Conservation (phyloP, 2,329 filamentous ascomycete genomes). For the Scolecobasidium constrictum region DNA sequence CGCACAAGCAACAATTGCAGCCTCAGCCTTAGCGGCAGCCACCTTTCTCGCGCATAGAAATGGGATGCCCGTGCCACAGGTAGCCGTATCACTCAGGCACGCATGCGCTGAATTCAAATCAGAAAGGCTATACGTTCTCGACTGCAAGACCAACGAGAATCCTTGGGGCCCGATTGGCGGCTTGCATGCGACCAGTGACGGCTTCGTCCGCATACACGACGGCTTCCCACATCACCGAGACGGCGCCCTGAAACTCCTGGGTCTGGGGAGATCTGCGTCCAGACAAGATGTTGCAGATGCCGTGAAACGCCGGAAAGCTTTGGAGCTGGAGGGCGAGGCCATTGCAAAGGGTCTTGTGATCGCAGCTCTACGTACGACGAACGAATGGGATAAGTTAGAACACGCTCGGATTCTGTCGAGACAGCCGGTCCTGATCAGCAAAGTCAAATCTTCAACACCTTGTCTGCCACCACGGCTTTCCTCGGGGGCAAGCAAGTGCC, state of each 20-base stretch:
- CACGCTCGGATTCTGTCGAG: slow-evolving; percentile 34
- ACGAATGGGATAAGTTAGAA: slow-evolving; percentile 40
- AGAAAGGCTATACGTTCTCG: slow-evolving; percentile 37
- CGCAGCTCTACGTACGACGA: slow-evolving; percentile 38
- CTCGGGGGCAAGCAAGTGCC: slow-evolving; percentile 29
- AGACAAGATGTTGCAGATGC: slow-evolving; percentile 29
- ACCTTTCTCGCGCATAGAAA: slow-evolving; percentile 30
- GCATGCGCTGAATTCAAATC: slow-evolving; percentile 44
- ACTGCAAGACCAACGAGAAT: slow-evolving; percentile 23
- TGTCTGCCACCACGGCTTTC: slow-evolving; percentile 14
- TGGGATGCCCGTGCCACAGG: slow-evolving; percentile 19
- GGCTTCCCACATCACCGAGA: slow-evolving; percentile 39
- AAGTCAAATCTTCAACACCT: slow-evolving; percentile 23
- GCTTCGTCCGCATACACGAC: slow-evolving; percentile 44
- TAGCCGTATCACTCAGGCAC: slow-evolving; percentile 35
- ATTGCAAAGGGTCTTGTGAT: slow-evolving; percentile 32
- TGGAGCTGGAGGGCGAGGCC: slow-evolving; percentile 39
- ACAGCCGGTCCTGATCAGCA: slow-evolving; percentile 38
- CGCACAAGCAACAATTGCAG: slow-evolving; percentile 40
- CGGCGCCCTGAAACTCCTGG: slow-evolving; percentile 34
- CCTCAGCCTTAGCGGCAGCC: slow-evolving; percentile 40
- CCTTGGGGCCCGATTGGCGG: slow-evolving; percentile 36
- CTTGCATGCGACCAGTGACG: background rate
- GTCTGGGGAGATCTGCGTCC: slow-evolving; percentile 21
- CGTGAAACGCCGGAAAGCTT: slow-evolving; percentile 29